Conservation (phyloP, 192 early-diverging fungal species). For the Dimargaris cristalligena region DNA sequence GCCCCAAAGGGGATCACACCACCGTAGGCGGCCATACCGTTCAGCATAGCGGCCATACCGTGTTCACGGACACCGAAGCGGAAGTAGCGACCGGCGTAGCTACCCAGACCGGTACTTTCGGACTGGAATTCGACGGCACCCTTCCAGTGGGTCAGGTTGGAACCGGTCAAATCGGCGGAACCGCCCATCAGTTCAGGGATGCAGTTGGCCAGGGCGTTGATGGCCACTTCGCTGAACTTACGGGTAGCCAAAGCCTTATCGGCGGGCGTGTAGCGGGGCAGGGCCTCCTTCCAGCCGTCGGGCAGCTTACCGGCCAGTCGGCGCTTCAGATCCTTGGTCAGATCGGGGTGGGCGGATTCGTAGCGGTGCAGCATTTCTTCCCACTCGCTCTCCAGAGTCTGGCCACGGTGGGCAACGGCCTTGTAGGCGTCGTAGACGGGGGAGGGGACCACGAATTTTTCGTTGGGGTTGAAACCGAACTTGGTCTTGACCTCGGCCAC, state of each 20-base stretch:
- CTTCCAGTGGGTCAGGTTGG: constrained; percentile 94
- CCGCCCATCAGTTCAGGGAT: constrained; percentile 84
- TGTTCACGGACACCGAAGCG: constrained; percentile 97
- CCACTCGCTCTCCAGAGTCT: constrained; percentile 58
- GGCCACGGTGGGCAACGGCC: constrained; percentile 37
- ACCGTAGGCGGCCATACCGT: constrained; percentile 79
- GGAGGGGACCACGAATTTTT: constrained; percentile 54
- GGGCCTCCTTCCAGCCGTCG: constrained; percentile 41
- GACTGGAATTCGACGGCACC: constrained; percentile 87
- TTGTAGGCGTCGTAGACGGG: constrained; percentile 36
- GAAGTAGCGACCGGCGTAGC: constrained; percentile 75
- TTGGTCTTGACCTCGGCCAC: constrained; percentile 61
- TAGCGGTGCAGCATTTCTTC: constrained; percentile 54
- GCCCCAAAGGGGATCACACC: constrained; percentile 70
- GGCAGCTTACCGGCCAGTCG: constrained; percentile 58
- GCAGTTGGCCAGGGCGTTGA: constrained; percentile 60
- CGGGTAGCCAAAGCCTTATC: constrained; percentile 73
- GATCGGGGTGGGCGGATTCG: constrained; percentile 41
- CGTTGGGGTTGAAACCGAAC: constrained; percentile 67
- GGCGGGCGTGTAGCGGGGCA: constrained; percentile 67
- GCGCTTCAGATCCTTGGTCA: constrained; percentile 54
- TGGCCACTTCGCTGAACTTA: constrained; percentile 70
- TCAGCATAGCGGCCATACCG: constrained; percentile 86
- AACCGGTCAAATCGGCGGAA: constrained; percentile 91
- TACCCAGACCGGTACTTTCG: constrained; percentile 47